Conservation (phyloP, 306 rosid species). For the Comarum palustre region DNA sequence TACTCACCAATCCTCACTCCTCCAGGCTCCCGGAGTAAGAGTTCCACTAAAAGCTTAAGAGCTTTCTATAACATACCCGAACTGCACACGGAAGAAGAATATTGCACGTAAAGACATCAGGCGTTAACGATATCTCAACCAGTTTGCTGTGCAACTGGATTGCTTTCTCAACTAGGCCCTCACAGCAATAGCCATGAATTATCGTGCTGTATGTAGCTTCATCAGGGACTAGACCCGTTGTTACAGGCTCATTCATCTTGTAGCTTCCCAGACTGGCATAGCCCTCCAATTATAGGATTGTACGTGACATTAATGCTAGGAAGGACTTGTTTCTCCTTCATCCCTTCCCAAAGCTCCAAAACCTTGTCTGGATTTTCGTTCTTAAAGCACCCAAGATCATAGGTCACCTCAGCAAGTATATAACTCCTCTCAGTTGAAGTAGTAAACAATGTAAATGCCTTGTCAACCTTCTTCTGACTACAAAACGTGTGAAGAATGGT, state of each 20-base stretch:
- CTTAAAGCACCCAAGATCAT: conserved; percentile 80
- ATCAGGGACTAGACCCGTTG: conserved; percentile 64
- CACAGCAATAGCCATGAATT: conserved; percentile 72
- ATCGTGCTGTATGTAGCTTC: conserved; percentile 67
- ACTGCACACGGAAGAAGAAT: no score
- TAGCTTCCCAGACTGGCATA: conserved; percentile 61
- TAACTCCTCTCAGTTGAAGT: conserved; percentile 65
- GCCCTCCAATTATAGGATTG: conserved; percentile 66
- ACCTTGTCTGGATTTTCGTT: conserved; percentile 47
- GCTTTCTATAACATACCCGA: no score
- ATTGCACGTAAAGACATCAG: no score
- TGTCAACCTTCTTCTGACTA: conserved; percentile 38
- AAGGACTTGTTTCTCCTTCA: conserved; percentile 58
- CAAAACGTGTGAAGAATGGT: conserved; percentile 56
- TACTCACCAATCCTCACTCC: conserved; percentile 87
- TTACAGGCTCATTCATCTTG: conserved; percentile 67
- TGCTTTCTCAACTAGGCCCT: conserved; percentile 68
- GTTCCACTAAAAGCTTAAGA: conserved; percentile 62
- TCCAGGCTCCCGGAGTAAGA: conserved; percentile 79
- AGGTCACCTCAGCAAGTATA: conserved; percentile 71
- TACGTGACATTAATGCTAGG: conserved; percentile 67
- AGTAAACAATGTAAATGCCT: conserved; percentile 51
- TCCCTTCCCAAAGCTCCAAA: conserved; percentile 70
- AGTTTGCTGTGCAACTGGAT: no score
- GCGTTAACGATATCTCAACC: no score